A percentile compares a stretch with the other conserved stretches of the same genome.
These are phyloP conservation scores for Rugosomyces carneus DNA, from an alignment of 1,284 basidiomycete genomes.

Conservation along the genomic window DNA sequence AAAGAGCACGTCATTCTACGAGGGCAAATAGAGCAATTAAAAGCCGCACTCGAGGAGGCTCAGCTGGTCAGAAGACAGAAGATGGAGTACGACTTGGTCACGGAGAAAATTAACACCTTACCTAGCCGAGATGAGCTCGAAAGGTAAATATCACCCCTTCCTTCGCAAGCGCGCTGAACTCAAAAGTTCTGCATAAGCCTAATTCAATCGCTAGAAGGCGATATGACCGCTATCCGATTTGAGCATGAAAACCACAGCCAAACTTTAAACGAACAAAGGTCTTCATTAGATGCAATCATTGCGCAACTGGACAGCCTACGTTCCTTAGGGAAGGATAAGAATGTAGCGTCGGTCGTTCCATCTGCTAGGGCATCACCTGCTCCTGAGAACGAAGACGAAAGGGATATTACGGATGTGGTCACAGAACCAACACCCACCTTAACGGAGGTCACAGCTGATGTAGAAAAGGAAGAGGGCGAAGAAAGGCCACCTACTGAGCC, in stretches of 20 bases:
- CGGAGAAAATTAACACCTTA: conserved; percentile 75
- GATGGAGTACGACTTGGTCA: conserved; percentile 77
- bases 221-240: conserved; percentile 64
- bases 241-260: conserved; percentile 70
- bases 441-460: conserved; percentile 17
- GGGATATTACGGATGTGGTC: conserved; percentile 17
- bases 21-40: conserved; percentile 70
- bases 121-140: conserved; percentile 70
- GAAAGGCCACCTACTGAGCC: conserved; percentile 23
- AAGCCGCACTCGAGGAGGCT: conserved; percentile 66
- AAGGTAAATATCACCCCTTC: conserved; percentile 38
- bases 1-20: conserved; percentile 60
- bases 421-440: conserved; percentile 13
- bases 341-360: conserved; percentile 35
- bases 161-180: not conserved
- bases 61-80: conserved; percentile 67
- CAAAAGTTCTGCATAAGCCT: conserved; percentile 38
- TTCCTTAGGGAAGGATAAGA: conserved; percentile 60
- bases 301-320: conserved; percentile 53
- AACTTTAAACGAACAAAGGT: conserved; percentile 60
- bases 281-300: conserved; percentile 60
- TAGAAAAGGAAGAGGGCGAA: conserved; percentile 35
- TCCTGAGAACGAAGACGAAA: conserved; percentile 30
- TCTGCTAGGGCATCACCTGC: conserved; percentile 43
- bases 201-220: conserved; percentile 65